phyloP scores from a whole-genome alignment of 306 rosid genomes.

The Adenanthera pavonina region DNA sequence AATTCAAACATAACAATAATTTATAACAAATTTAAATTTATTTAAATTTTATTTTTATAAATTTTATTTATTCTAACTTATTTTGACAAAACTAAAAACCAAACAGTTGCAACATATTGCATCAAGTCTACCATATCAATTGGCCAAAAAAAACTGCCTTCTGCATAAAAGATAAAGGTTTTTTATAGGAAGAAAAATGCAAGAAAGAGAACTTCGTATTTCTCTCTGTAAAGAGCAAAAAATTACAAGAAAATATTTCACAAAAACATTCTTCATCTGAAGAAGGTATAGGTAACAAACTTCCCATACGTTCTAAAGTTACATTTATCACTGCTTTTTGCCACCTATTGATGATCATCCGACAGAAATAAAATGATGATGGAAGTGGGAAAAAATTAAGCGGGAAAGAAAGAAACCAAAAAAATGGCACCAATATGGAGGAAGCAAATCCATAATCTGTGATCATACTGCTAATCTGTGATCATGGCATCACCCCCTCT shows the following conservation, averaged over 20 bases:
- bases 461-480: slow-evolving; percentile 51
- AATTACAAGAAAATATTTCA: slow-evolving; percentile 50
- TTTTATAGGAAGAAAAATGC: slow-evolving; percentile 2
- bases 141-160: too few species aligned
- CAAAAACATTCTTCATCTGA: slow-evolving; percentile 60
- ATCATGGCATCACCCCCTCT: slow-evolving; percentile 64
- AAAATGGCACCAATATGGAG: slow-evolving; percentile 58
- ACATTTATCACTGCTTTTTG: slow-evolving; percentile 64
- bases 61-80: too few species aligned
- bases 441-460: slow-evolving; percentile 42
- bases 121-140: too few species aligned
- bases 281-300: slow-evolving; percentile 55
- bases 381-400: slow-evolving; percentile 35
- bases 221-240: slow-evolving; percentile 34
- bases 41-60: too few species aligned
- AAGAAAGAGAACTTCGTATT: slow-evolving; percentile 14
- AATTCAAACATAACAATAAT: too few species aligned
- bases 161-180: background rate
- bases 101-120: too few species aligned
- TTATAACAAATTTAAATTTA: too few species aligned
- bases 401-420: slow-evolving; percentile 39
- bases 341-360: slow-evolving; percentile 49
- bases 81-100: too few species aligned
- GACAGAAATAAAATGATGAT: slow-evolving; percentile 47
- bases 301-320: slow-evolving; percentile 53